Evolutionary conservation across 2,329 filamentous ascomycete species (phyloP).

Genomic region (Aspergillus hiratsukae): DNA sequence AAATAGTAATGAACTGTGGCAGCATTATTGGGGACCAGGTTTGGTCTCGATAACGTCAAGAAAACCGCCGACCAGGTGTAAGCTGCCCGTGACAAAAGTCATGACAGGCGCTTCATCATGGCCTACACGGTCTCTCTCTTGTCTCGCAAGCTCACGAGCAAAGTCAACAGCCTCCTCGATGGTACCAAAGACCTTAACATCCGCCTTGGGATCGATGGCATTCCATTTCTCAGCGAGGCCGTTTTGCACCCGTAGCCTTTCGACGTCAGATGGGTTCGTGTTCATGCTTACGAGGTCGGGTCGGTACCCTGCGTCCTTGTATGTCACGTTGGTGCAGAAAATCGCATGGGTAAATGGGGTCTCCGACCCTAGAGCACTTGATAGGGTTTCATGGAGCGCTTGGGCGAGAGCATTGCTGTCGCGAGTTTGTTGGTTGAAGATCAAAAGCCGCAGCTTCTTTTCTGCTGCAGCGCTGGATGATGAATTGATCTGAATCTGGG

Average conservation of each 20-base stretch:
- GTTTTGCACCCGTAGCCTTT: conserved; percentile 62
- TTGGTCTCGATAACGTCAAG: conserved; percentile 64
- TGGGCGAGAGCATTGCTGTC: conserved; percentile 64
- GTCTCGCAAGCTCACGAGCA: conserved; percentile 46
- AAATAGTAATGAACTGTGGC: conserved; percentile 1
- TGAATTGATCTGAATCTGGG: conserved; percentile 39
- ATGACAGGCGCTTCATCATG: conserved; percentile 47
- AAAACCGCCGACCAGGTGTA: conserved; percentile 77
- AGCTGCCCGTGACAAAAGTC: conserved; percentile 73
- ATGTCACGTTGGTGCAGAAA: conserved; percentile 76
- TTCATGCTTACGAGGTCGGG: conserved; percentile 62
- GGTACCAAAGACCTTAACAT: conserved; percentile 57
- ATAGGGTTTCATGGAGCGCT: conserved; percentile 57
- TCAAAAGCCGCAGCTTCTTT: conserved; percentile 54
- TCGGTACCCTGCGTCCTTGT: conserved; percentile 55
- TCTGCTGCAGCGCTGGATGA: conserved; percentile 24
- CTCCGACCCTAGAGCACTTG: conserved; percentile 33
- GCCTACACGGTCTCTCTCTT: conserved; percentile 24
- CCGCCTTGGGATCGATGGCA: conserved; percentile 48
- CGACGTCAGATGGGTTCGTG: conserved; percentile 54
- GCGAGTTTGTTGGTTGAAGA: conserved; percentile 92
- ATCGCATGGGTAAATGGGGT: conserved; percentile 66
- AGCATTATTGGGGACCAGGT: conserved; percentile 13
- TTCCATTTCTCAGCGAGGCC: conserved; percentile 59
- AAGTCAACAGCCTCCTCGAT: conserved; percentile 65